These are phyloP conservation scores for Serendipita indica DNA, from an alignment of 768 basidiomycete genomes.

Conservation along the genomic window DNA sequence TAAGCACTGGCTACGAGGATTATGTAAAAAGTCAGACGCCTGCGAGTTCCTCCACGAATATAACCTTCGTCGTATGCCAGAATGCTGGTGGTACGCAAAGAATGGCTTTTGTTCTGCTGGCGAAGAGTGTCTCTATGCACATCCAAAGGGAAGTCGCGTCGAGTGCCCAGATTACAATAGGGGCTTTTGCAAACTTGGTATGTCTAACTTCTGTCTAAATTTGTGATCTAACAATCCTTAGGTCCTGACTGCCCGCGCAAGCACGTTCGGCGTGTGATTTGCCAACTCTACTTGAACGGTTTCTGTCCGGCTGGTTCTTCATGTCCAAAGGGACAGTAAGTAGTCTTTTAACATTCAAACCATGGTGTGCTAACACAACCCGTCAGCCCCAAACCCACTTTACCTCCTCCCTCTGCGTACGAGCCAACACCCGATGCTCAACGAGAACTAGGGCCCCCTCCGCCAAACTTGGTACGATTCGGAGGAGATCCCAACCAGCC, in stretches of 20 bases:
- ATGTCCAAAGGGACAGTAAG: constrained; percentile 81
- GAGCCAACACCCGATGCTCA: constrained; percentile 60
- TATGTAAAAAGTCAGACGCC: constrained; percentile 95
- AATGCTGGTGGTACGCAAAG: constrained; percentile 98
- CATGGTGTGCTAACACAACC: constrained; percentile 12
- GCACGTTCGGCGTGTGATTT: constrained; percentile 82
- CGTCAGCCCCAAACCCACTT: constrained; percentile 59
- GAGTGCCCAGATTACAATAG: constrained; percentile 94
- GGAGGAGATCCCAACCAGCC: constrained; percentile 26
- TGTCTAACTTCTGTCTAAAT: constrained; percentile 19
- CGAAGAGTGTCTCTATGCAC: constrained; percentile 93
- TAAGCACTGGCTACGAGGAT: constrained; percentile 95
- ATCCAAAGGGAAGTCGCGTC: constrained; percentile 78
- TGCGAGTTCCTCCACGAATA: constrained; percentile 99
- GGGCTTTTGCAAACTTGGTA: constrained; percentile 90
- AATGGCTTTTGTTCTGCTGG: constrained; percentile 96
- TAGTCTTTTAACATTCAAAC: constrained; percentile 17
- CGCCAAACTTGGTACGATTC: constrained; percentile 63
- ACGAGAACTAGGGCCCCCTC: constrained; percentile 76
- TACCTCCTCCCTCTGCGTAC: constrained; percentile 58
- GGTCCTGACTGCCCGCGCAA: constrained; percentile 83
- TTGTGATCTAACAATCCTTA: constrained; percentile 21
- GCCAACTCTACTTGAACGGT: constrained; percentile 80
- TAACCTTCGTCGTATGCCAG: constrained; percentile 93
- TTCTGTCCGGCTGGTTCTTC: constrained; percentile 85